Percentiles rank a stretch among this genome's conserved stretches.
phyloP scores from a whole-genome alignment of 1,139 yeast genomes.

The Tardiomyces depauwii region DNA sequence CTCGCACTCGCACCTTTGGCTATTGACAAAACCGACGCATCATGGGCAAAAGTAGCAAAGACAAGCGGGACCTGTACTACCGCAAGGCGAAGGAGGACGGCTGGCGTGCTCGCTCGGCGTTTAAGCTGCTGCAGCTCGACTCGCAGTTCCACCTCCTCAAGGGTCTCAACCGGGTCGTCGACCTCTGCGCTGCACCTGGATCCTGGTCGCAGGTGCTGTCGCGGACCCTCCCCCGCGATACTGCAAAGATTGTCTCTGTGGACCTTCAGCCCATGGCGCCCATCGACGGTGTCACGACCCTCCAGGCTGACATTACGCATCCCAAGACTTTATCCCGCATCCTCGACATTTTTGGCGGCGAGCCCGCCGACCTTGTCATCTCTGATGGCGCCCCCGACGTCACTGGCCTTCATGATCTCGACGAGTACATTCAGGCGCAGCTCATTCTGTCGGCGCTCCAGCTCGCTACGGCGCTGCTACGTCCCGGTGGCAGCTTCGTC shows the following conservation, averaged over 20 bases:
- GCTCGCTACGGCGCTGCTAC: constrained; percentile 74
- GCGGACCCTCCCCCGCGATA: constrained; percentile 34
- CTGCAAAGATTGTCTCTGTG: constrained; percentile 68
- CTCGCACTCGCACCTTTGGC: too few relatives aligned
- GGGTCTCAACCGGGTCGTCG: constrained; percentile 75
- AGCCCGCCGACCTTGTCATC: constrained; percentile 89
- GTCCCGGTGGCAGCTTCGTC: constrained; percentile 86
- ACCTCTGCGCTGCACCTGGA: constrained; percentile 97
- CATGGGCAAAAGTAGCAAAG: constrained; percentile 97
- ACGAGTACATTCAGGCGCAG: constrained; percentile 94
- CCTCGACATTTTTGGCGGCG: constrained; percentile 74
- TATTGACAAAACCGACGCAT: not conserved
- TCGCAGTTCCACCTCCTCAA: constrained; percentile 78
- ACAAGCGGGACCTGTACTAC: constrained; percentile 82
- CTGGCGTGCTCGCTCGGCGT: constrained; percentile 94
- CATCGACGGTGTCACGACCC: constrained; percentile 70
- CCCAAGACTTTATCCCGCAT: constrained; percentile 75
- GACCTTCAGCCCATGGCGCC: constrained; percentile 98
- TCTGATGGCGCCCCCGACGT: constrained; percentile 99
- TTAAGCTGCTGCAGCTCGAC: constrained; percentile 77
- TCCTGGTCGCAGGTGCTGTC: constrained; percentile 98
- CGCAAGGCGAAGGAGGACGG: constrained; percentile 96
- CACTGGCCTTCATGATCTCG: constrained; percentile 91
- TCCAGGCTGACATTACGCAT: constrained; percentile 96
- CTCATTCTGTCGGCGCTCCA: constrained; percentile 82